phyloP scores from a whole-genome alignment of 257 asterid species.

The Solanum peruvianum region DNA sequence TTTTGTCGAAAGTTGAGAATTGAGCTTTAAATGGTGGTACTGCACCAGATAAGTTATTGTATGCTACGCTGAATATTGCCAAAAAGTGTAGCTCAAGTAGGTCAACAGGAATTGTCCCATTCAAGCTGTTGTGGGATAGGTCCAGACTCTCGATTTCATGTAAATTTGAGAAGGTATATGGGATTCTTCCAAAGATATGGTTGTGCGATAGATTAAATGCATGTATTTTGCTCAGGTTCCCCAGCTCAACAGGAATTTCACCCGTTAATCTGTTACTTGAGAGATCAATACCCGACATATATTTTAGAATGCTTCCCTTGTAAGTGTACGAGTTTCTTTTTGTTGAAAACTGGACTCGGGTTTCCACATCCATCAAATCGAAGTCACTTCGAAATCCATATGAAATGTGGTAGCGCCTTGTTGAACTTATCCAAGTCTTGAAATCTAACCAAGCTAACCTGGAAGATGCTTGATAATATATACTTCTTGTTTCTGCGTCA shows the following conservation, averaged over 20 bases:
- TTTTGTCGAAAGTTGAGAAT: background rate
- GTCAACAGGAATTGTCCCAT: background rate
- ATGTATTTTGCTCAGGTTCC: background rate
- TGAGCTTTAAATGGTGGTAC: background rate
- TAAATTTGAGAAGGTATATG: background rate
- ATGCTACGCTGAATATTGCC: background rate
- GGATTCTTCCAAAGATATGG: background rate
- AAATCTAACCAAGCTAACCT: background rate
- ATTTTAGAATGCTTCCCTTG: background rate
- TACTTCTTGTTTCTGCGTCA: background rate
- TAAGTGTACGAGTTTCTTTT: background rate
- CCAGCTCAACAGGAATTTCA: background rate
- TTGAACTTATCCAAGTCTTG: background rate
- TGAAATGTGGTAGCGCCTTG: background rate
- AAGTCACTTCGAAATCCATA: background rate
- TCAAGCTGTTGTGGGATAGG: background rate
- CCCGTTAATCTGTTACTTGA: background rate
- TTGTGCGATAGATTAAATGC: background rate
- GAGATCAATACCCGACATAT: constrained; percentile 2
- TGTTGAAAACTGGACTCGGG: background rate
- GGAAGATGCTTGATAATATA: background rate
- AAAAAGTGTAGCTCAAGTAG: background rate
- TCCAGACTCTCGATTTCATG: background rate
- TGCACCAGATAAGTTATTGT: background rate
- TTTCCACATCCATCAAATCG: background rate